Evolutionary conservation across 345 rosid species (phyloP).

Genomic region (Atalantia buxifolia): DNA sequence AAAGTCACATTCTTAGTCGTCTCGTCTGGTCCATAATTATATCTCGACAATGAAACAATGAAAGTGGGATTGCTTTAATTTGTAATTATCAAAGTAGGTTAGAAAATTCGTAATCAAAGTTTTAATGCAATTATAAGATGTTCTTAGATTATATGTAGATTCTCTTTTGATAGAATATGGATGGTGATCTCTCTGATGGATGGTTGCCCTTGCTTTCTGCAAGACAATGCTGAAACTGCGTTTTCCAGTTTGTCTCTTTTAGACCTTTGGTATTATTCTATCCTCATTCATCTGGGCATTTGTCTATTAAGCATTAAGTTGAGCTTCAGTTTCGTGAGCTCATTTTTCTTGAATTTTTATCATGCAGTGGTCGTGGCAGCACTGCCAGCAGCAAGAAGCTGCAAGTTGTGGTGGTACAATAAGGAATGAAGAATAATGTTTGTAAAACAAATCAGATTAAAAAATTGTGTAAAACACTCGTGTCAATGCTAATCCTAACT

Average conservation of each 20-base stretch:
- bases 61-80: not conserved
- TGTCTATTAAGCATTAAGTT: not conserved
- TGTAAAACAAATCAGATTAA: not conserved
- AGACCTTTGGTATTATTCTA: not conserved
- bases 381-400: conserved; percentile 14
- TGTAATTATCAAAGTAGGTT: not conserved
- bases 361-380: conserved; percentile 19
- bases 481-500: conserved; percentile 2
- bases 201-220: not conserved
- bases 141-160: not conserved
- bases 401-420: conserved; percentile 9
- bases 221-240: not conserved
- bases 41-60: not conserved
- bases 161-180: not conserved
- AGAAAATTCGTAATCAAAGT: not conserved
- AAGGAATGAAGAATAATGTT: not conserved
- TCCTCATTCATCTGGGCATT: not conserved
- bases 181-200: not conserved
- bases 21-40: not conserved
- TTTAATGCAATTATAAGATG: not conserved
- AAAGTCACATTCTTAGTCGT: not conserved
- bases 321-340: not conserved
- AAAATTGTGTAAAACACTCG: not conserved
- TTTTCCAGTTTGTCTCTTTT: not conserved
- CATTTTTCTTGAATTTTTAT: not conserved